Evolutionary conservation across 305 asterid genomes (phyloP), one percentile per base, ranked within the genome.

Genomic region (Fraxinus sp.): DNA sequence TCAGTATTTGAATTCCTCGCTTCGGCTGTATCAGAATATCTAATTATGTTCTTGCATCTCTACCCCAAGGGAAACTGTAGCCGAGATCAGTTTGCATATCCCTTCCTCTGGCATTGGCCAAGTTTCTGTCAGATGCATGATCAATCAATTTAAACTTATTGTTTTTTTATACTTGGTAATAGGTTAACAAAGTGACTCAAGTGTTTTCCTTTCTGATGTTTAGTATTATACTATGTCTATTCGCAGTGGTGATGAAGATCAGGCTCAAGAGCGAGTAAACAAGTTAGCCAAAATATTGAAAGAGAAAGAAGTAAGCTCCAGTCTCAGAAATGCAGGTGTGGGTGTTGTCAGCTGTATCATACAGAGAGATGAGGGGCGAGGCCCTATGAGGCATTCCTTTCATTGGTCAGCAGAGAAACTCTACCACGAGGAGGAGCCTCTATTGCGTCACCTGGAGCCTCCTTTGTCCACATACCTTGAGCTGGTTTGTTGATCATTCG

Each of bases 331-430:
- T 87, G 93, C 96, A 16, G 98, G 99, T 64, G 95, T 93, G 62
- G 93, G 92, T 74, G 97, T 90, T 4, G 93, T 93, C 79, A 97
- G 99, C 86, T 97, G 98, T 86, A 95, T 97, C 76, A 95, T 97
- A 85, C 98, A 93, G 89, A 91, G 99, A 89, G 98, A 97, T 81
- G 99, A 95, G 90, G 99, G 99, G 77, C 88, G 99, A 80, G 99
- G 97, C 49, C 99, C 99, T 3, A 93, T 97, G 94, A 92, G 99
- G 84, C 99, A 97, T 86, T 97, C 99, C 81, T 97, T 97, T 84
- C 93, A 95, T 83, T 97, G 96, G 97, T 93, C 97, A 28, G 88
- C 84, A 1, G 98, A 91, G 80, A 97, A 92, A 64, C 90, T 79
- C 77, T 93, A 92, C 89, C 95, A 89, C 11, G 92, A 86, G 82